Percentiles rank a stretch among this genome's conserved stretches.
These are phyloP conservation scores for Phoenix roebelenii DNA, from an alignment of 176 grass and related monocot species.

Conservation along the genomic window DNA sequence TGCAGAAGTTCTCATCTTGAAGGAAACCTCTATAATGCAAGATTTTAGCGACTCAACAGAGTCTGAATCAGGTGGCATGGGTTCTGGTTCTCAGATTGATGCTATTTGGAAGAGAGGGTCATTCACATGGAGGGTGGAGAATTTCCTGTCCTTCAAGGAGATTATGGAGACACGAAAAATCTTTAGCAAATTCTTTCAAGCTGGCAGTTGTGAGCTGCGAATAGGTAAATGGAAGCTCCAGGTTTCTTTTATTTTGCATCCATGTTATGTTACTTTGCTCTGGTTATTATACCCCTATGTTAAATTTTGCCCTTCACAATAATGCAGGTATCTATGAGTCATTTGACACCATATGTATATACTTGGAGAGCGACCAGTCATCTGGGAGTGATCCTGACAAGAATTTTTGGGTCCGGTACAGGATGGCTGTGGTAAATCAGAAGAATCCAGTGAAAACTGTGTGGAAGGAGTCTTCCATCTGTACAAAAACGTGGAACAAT, in stretches of 20 bases:
- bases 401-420: slow-evolving; percentile 95
- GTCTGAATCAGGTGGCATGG: slow-evolving; percentile 35
- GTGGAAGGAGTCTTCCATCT: slow-evolving; percentile 97
- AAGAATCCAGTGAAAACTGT: slow-evolving; percentile 77
- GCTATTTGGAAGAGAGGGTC: slow-evolving; percentile 36
- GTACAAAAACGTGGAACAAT: slow-evolving; percentile 99
- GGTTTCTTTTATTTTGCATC: slow-evolving; percentile 7
- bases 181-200: slow-evolving; percentile 95
- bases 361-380: slow-evolving; percentile 92
- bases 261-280: slow-evolving; percentile 10
- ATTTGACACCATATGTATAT: slow-evolving; percentile 93
- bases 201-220: slow-evolving; percentile 86
- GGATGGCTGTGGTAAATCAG: slow-evolving; percentile 88
- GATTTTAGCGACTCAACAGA: slow-evolving; percentile 35
- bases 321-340: slow-evolving; percentile 88
- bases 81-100: slow-evolving; percentile 50
- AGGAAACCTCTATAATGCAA: slow-evolving; percentile 72
- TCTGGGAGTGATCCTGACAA: slow-evolving; percentile 82
- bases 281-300: no score
- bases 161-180: slow-evolving; percentile 97
- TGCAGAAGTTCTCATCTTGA: slow-evolving; percentile 87
- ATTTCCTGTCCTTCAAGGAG: slow-evolving; percentile 90
- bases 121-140: slow-evolving; percentile 98
- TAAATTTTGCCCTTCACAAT: background rate
- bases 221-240: slow-evolving; percentile 51